Evolutionary conservation across 371 early-diverging fungal genomes (phyloP).

Genomic region (Mucor saturninus): DNA sequence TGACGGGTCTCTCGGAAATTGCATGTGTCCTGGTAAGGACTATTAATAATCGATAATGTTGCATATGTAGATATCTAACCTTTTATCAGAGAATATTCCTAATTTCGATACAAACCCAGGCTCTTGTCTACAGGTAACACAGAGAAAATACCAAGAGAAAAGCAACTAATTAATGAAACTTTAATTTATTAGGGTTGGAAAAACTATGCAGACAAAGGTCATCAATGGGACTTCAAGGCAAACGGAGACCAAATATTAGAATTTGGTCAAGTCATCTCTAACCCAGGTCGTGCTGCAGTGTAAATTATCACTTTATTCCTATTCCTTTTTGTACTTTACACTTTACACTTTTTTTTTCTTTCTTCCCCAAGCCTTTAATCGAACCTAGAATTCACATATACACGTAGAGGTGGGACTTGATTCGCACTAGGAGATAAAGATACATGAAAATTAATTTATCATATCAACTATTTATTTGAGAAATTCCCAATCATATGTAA

Average conservation of each 20-base stretch:
- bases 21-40: constrained; percentile 47
- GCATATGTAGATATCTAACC: no score
- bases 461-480: no score
- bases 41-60: not conserved
- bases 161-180: not conserved
- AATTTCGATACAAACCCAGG: constrained; percentile 45
- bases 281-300: constrained; percentile 2
- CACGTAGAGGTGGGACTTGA: no score
- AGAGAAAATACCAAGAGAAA: not conserved
- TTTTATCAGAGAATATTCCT: constrained; percentile 22
- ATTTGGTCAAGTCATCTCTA: constrained; percentile 3
- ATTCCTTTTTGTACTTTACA: not conserved
- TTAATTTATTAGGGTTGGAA: constrained; percentile 33
- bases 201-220: constrained; percentile 29
- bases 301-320: no score
- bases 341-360: not conserved
- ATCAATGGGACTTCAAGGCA: constrained; percentile 35
- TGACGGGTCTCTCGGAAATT: constrained; percentile 43
- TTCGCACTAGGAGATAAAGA: no score
- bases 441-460: no score
- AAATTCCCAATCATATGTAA: no score
- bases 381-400: no score
- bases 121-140: constrained; percentile 38
- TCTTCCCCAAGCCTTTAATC: no score
- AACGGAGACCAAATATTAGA: constrained; percentile 36